Conservation (phyloP, 148 eudicot genomes). For the Hydrangea macrophylla region DNA sequence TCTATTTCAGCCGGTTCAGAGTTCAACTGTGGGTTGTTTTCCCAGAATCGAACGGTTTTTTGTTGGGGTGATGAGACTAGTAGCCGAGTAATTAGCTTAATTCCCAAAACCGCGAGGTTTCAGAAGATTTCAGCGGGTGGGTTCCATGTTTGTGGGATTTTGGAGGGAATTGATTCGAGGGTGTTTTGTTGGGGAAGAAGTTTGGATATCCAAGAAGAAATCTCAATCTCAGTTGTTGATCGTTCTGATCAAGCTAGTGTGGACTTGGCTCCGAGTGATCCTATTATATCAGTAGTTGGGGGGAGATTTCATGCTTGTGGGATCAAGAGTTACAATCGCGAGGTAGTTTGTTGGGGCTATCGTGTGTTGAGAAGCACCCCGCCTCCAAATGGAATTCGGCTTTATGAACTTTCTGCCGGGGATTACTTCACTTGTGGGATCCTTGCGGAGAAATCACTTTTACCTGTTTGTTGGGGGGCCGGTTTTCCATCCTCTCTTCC, state of each 20-base stretch:
- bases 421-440: constrained; percentile 93
- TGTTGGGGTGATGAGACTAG: constrained; percentile 92
- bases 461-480: constrained; percentile 77
- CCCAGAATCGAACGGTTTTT: constrained; percentile 61
- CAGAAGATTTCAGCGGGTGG: constrained; percentile 81
- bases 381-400: constrained; percentile 47
- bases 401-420: constrained; percentile 68
- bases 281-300: constrained; percentile 72
- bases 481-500: constrained; percentile 73
- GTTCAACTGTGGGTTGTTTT: constrained; percentile 78
- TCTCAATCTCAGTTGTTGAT: constrained; percentile 28
- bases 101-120: constrained; percentile 54
- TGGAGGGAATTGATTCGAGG: constrained; percentile 54
- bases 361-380: constrained; percentile 39
- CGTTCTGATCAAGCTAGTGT: constrained; percentile 42
- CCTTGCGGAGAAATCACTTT: constrained; percentile 40
- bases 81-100: constrained; percentile 48
- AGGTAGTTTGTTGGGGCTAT: constrained; percentile 83
- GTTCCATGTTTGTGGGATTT: constrained; percentile 84
- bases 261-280: constrained; percentile 51
- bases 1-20: constrained; percentile 81
- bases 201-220: constrained; percentile 45
- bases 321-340: constrained; percentile 50
- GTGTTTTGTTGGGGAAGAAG: constrained; percentile 82
- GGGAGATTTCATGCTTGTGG: constrained; percentile 92